Evolutionary conservation across 179 eudicot genomes (phyloP), one percentile per base, ranked within the genome.

Genomic region (Silene coronaria): DNA sequence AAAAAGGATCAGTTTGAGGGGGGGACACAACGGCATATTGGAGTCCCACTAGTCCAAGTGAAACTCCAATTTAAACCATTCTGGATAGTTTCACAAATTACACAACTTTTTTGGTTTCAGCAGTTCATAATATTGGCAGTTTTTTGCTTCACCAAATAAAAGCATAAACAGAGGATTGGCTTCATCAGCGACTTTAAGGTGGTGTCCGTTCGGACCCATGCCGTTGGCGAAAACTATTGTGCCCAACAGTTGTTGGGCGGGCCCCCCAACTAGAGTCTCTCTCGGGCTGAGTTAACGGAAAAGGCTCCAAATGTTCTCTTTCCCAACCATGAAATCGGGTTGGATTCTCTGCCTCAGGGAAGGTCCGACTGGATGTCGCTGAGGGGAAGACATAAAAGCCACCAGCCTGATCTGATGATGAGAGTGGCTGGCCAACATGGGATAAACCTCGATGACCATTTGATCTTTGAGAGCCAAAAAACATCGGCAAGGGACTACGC

Each of bases 181-280:
- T 84, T 81, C 73, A 85, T 63, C 76, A 84, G 80, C 90, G 86
- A 61, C 84, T 84, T 73, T 91, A 96, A 11, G 92, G 85, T 76
- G 89, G 87, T 68, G 70, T 80, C 84, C 91, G 87, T 72, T 89
- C 97, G 14, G 92, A 85, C 74, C 90, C 91, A 78, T 87, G 85
- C 81, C 95, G 82, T 80, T 84, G 94, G 62, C 89, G 88, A 74
- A 83, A 88, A 70, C 85, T 76, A 71, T 71, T 73, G 64, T 87
- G 45, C 10, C 87, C 91, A 57, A 84, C 84, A 9, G 38, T 76
- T 11, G 76, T 53, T 24, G 80, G 90, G 77, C 83, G 91, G 76
- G 86, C 80, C 3, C 83, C 88, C 98, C 98, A 88, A 27, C 73
- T 79, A 5, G 87, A 62, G 16, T 90, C 97, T 80, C 86, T 80